Base-by-base conservation (phyloP, 257 asterid genomes). In the Oldenlandia corymbosa region DNA sequence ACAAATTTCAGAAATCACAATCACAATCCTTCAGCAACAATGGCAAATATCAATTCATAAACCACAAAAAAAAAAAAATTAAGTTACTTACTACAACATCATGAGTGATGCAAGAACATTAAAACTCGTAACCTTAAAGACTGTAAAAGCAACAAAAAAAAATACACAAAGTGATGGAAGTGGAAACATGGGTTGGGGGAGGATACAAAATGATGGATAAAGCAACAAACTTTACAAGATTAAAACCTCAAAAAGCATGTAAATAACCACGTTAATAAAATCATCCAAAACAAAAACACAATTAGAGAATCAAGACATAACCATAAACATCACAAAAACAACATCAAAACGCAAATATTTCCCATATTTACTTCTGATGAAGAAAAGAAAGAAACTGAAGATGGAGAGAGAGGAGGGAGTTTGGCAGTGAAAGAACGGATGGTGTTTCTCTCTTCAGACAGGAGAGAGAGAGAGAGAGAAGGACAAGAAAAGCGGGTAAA, bases 401-500 rank as follows among this genome's bases (percentile, higher is more conserved):
- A 16, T 48, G 20, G 57, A 28, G 71, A 36, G 1, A 1, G n/a
- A 2, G 18, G 34, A 18, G 14, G n/a, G 26, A 27, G 54, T 59
- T 42, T 47, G 64, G 7, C 27, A 67, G 73, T 32, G 67, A 47
- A 27, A 62, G 45, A 10, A 27, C 18, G 56, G 53, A 5, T 32
- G 55, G 50, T 31, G 26, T 45, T 45, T 21, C 18, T 43, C 18
- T 45, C 21, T 45, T 45, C 5, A 45, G 20, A 17, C 50, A 14
- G 50, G 5, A 5, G 20, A 10, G 60, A 2, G 60, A 17, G 58
- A 26, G 10, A 52, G 58, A 26, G 36, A 60, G 59, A 54, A 55
- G 60, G 66, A 42, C 34, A 56, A 37, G 73, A 31, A 21, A 57
- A 31, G 55, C 7, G 72, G 58, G 71, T 63, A 43, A 63, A 1